Percentiles rank a stretch among this genome's conserved stretches.
Evolutionary conservation across 2,329 filamentous ascomycete species (phyloP).

Genomic region (Fusarium anthophilum): DNA sequence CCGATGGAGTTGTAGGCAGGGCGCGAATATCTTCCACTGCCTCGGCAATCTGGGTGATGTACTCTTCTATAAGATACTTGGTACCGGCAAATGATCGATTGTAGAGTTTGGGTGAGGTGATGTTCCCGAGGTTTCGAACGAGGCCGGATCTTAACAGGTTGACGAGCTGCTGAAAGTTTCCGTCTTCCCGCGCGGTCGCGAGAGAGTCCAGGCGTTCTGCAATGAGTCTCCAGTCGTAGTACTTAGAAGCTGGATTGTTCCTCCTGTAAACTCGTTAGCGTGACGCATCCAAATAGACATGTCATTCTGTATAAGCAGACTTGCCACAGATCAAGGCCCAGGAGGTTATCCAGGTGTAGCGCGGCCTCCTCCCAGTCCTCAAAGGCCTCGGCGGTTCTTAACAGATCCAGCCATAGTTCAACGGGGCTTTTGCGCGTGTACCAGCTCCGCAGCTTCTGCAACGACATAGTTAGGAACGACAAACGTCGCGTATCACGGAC

Average conservation of each 20-base stretch:
- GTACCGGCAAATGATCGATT: conserved; percentile 88
- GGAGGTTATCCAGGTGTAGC: conserved; percentile 80
- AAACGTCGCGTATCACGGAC: conserved; percentile 3
- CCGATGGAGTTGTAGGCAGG: conserved; percentile 65
- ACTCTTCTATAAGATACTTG: conserved; percentile 90
- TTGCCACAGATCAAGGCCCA: conserved; percentile 84
- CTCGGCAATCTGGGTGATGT: conserved; percentile 84
- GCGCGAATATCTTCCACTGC: conserved; percentile 79
- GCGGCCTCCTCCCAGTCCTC: conserved; percentile 91
- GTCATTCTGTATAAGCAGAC: conserved; percentile 12
- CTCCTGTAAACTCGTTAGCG: conserved; percentile 64
- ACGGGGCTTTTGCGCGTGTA: conserved; percentile 71
- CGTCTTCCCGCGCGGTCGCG: conserved; percentile 72
- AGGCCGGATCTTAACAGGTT: conserved; percentile 82
- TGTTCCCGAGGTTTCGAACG: conserved; percentile 90
- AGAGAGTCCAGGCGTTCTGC: conserved; percentile 78
- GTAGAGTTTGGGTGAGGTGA: conserved; percentile 82
- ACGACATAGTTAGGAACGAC: conserved; percentile 27
- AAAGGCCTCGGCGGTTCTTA: conserved; percentile 74
- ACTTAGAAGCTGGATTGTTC: conserved; percentile 79
- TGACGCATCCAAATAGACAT: neutral
- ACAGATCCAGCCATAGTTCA: conserved; percentile 71
- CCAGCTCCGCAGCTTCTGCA: conserved; percentile 74
- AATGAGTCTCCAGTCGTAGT: conserved; percentile 90
- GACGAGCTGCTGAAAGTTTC: conserved; percentile 78